A percentile compares a stretch with the other conserved stretches of the same genome.
Evolutionary conservation across 2,329 filamentous ascomycete genomes (phyloP).

Genomic region (Trichophyton verrucosum): DNA sequence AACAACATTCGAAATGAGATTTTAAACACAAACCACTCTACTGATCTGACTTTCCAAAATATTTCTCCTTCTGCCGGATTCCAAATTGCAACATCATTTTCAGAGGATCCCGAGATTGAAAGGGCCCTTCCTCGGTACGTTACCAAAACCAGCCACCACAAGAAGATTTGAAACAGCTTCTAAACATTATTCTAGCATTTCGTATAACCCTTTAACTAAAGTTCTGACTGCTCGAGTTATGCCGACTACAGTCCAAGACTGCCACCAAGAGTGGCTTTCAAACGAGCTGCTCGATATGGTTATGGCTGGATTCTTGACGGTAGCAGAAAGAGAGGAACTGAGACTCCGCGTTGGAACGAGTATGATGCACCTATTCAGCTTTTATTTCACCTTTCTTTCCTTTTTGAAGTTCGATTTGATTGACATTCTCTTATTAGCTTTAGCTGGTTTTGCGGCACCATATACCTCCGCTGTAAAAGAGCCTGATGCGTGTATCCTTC

Average conservation of each 20-base stretch:
- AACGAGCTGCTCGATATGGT: neutral
- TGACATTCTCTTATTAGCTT: constrained; percentile 1
- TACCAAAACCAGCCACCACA: neutral
- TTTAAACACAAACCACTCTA: constrained; percentile 2
- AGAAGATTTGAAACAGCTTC: constrained; percentile 2
- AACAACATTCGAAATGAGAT: constrained; percentile 4
- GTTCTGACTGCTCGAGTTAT: constrained; percentile 5
- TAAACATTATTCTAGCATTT: constrained; percentile 4
- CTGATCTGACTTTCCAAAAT: constrained; percentile 6
- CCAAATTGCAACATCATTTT: constrained; percentile 6
- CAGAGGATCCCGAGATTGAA: constrained; percentile 9
- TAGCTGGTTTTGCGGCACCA: constrained; percentile 1
- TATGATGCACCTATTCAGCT: neutral
- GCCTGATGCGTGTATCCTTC: constrained; percentile 7
- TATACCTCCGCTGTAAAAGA: constrained; percentile 7
- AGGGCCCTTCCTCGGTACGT: constrained; percentile 3
- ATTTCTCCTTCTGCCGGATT: constrained; percentile 5
- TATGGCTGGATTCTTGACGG: neutral
- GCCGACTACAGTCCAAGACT: neutral
- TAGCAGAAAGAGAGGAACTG: neutral
- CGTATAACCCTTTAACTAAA: constrained; percentile 5
- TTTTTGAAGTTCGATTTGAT: neutral
- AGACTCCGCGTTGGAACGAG: neutral
- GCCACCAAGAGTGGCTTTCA: neutral
- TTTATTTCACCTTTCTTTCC: neutral